Evolutionary conservation across 257 asterid genomes (phyloP), one percentile per base, ranked within the genome.

Genomic region (Linaria vulgaris): DNA sequence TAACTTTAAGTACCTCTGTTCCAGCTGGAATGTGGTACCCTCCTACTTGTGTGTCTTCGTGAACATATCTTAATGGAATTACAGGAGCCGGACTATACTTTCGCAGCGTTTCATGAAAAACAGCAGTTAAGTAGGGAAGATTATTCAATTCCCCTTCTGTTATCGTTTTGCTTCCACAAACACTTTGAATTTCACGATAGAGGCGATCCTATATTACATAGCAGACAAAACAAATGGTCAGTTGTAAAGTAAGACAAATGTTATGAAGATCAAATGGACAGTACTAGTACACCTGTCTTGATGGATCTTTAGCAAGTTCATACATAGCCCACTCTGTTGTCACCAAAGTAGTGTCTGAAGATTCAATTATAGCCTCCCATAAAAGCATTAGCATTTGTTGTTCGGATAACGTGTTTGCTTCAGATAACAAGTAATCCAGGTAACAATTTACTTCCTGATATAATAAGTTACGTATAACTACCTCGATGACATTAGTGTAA

Each of bases 261-360:
- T n/a, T 51, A 14, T 12, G 56, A 1, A 11, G 53, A 39, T 27
- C n/a, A 45, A 10, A 57, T 13, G 53, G 66, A 19, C 13, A 37
- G 57, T 37, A 11, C 48, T 19, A 37, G 51, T 12, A 21, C 24
- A 84, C 95, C 95, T 86, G 95, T 57, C 64, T 76, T 5, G 68
- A 64, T 3, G 67, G 85, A 72, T 83, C 79, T 76, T 83, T 86
- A 37, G 95, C 82, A 46, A 86, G 84, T 72, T 86, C 88, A 69
- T 81, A 86, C 85, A 86, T 73, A 8, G 91, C 91, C 95, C 95
- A 86, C 78, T 86, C 95, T 19, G 88, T 77, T 19, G 81, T 49
- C 54, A 83, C 84, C 67, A 78, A 39, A 30, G 85, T 79, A 23
- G 95, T 86, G 66, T 86, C 95, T 19, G 95, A 81, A 60, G 95